Base-by-base conservation (phyloP, 2,329 filamentous ascomycete genomes). In the Xylariaceae sp. region DNA sequence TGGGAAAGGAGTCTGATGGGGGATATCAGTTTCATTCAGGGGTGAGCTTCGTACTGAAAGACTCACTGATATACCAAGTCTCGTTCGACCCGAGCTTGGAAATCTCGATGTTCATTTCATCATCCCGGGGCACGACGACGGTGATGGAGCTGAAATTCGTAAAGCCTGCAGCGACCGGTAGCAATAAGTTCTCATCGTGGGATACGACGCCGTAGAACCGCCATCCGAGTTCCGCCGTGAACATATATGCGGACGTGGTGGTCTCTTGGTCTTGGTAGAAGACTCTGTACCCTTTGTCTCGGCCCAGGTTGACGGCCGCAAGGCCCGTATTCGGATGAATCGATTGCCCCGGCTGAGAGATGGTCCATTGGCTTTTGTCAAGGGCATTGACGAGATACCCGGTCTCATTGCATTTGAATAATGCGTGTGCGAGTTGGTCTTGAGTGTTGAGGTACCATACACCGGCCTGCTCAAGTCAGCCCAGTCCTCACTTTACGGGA, bases 391-490 rank as follows among this genome's bases (percentile, higher is more conserved):
- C 48, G 57, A 60, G 57, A 34, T 64, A 55, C 0, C 64, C 64
- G 2, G 55, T 64, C 11, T 47, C 44, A 37, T 62, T 59, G 42
- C 64, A 65, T 9, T 52, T 49, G 42, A 44, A 65, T 7, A 62
- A 9, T 17, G 47, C 18, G 8, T 58, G 23, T 8, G 59, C 56
- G 11, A 65, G 58, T 13, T 53, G 15, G 15, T 55, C 45, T 1
- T 10, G 45, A n/a, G 47, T 42, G n/a, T 45, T 61, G 11, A 53
- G 52, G n/a, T 53, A 59, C 55, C 55, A 61, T 1, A 61, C 55
- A 2, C 49, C 56, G 10, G 58, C 56, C 60, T 64, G 15, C 11
- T 10, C 13, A 3, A 6, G 30, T 45, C 10, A 17, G 4, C 23
- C 2, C 3, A 39, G 2, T 39, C 4, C 34, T 53, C 34, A 34